Conservation (phyloP, 129 eudicot genomes). For the Tagetes patula region DNA sequence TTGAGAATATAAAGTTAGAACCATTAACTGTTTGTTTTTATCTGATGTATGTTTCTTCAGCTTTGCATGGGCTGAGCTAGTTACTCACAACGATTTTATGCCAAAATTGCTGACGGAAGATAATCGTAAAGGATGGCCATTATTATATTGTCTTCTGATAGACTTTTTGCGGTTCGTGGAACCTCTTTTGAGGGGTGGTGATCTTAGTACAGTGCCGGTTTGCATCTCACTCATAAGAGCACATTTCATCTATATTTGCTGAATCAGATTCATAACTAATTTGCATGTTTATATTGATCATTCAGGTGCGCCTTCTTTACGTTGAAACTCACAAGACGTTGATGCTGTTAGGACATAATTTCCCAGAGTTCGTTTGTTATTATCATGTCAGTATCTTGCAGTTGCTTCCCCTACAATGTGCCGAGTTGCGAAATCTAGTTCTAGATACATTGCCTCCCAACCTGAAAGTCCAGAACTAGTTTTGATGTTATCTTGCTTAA, state of each 20-base stretch:
- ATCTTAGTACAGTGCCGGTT: constrained; percentile 58
- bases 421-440: constrained; percentile 69
- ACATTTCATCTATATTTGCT: background rate
- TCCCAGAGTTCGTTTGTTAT: constrained; percentile 74
- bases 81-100: constrained; percentile 75
- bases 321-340: constrained; percentile 61
- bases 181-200: constrained; percentile 64
- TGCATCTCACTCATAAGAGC: constrained; percentile 13
- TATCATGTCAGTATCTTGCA: constrained; percentile 79
- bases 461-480: constrained; percentile 79
- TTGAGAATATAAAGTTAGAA: background rate
- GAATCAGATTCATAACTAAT: constrained; percentile 1
- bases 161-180: constrained; percentile 77
- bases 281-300: background rate
- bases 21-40: background rate
- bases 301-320: constrained; percentile 72
- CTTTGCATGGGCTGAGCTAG: constrained; percentile 85
- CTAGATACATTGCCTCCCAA: constrained; percentile 73
- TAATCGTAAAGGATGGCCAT: constrained; percentile 75
- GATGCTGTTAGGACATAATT: constrained; percentile 69
- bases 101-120: constrained; percentile 60
- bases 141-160: constrained; percentile 54
- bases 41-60: constrained; percentile 36
- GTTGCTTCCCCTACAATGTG: constrained; percentile 68
- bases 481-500: background rate